phyloP scores from a whole-genome alignment of 345 rosid species.

The Aquilaria sinensis region DNA sequence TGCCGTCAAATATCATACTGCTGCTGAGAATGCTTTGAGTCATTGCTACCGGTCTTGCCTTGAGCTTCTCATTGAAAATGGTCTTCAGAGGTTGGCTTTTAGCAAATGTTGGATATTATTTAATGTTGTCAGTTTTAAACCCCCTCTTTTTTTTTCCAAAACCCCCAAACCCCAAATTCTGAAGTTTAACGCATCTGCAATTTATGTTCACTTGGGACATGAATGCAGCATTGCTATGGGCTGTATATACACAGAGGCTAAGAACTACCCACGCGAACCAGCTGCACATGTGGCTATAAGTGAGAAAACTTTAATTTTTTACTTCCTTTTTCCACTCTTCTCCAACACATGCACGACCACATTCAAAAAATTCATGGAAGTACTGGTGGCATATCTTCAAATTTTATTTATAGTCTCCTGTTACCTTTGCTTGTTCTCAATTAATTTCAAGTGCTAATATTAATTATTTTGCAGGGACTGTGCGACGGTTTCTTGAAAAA shows the following conservation, averaged over 20 bases:
- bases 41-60: conserved; percentile 96
- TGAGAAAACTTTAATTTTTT: conserved; percentile 31
- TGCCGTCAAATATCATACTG: conserved; percentile 95
- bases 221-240: conserved; percentile 84
- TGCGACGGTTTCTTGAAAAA: conserved; percentile 90
- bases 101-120: conserved; percentile 4
- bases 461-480: conserved; percentile 61
- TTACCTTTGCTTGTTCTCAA: too few relatives aligned
- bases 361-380: too few relatives aligned
- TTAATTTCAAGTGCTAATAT: neutral
- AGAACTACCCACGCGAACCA: conserved; percentile 97
- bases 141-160: neutral
- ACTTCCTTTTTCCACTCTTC: too few relatives aligned
- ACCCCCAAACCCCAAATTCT: neutral
- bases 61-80: conserved; percentile 85
- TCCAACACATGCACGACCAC: too few relatives aligned
- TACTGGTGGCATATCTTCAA: too few relatives aligned
- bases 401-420: too few relatives aligned
- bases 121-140: conserved; percentile 7
- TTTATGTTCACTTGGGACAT: conserved; percentile 24
- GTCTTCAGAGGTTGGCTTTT: conserved; percentile 63
- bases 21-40: conserved; percentile 98
- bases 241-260: conserved; percentile 88
- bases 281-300: conserved; percentile 99
- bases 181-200: conserved; percentile 11